A percentile compares a stretch with the other conserved stretches of the same genome.
These are phyloP conservation scores for Cordyceps tenuipes DNA, from an alignment of 2,329 filamentous ascomycete species.

Conservation along the genomic window DNA sequence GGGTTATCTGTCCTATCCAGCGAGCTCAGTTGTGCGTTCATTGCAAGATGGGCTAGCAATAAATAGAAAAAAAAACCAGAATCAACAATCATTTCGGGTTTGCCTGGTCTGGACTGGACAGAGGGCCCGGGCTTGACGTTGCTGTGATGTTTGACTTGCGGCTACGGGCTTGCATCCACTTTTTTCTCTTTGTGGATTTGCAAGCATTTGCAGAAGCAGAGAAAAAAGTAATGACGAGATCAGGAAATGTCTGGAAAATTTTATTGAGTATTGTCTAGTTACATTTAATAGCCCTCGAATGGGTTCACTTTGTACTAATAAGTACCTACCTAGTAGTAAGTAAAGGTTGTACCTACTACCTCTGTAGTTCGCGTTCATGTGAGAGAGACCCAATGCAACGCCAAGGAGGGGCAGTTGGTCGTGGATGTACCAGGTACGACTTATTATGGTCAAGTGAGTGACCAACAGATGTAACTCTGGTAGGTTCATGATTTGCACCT, in stretches of 20 bases:
- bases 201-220: neutral
- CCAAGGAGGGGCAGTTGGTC: neutral
- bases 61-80: neutral
- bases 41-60: neutral
- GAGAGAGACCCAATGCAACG: neutral
- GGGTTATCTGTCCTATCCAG: neutral
- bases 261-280: no score
- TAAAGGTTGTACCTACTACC: no score
- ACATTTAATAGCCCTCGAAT: no score
- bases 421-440: constrained; percentile 1
- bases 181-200: neutral
- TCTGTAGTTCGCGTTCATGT: neutral
- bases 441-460: neutral
- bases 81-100: neutral
- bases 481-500: neutral
- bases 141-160: neutral
- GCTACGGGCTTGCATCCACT: neutral
- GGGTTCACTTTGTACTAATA: neutral
- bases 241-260: neutral
- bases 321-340: no score
- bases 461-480: neutral
- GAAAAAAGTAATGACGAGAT: neutral
- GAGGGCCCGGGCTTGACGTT: neutral
- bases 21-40: neutral
- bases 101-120: neutral